Conservation (phyloP, 2,329 filamentous ascomycete genomes). For the Ophiosphaerella herpotricha region DNA sequence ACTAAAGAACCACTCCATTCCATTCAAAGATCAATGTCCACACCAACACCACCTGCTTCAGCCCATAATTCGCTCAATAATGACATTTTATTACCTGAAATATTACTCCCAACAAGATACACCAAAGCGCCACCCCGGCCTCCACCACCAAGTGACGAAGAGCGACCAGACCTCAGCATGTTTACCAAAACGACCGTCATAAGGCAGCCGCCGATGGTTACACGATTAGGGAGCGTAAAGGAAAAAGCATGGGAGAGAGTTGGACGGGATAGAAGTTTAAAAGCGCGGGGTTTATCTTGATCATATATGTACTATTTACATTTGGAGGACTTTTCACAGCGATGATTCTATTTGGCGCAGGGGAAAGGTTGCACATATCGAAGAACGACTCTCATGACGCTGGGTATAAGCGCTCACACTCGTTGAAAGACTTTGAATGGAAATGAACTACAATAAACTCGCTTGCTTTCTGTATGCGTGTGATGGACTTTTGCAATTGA, state of each 20-base stretch:
- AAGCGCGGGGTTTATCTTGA: constrained; percentile 1
- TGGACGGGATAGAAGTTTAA: background rate
- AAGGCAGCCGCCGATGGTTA: constrained; percentile 11
- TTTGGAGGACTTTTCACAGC: too few species aligned
- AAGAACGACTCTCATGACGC: background rate
- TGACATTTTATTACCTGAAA: constrained; percentile 17
- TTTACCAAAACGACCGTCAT: constrained; percentile 15
- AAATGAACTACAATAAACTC: background rate
- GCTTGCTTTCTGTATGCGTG: background rate
- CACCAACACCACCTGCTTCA: constrained; percentile 6
- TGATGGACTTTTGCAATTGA: too few species aligned
- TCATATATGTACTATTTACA: too few species aligned
- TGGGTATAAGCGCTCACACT: background rate
- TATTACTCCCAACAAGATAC: constrained; percentile 7
- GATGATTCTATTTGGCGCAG: too few species aligned
- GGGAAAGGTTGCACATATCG: too few species aligned
- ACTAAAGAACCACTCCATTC: constrained; percentile 14
- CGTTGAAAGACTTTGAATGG: background rate
- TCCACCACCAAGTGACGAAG: constrained; percentile 22
- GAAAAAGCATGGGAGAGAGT: background rate
- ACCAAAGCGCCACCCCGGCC: constrained; percentile 20
- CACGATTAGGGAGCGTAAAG: constrained; percentile 7
- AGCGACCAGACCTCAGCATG: constrained; percentile 27
- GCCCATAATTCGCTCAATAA: constrained; percentile 1
- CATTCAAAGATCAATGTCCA: constrained; percentile 25